Base-by-base conservation (phyloP, 2,329 filamentous ascomycete species). In the Ophiostoma perfectum region DNA sequence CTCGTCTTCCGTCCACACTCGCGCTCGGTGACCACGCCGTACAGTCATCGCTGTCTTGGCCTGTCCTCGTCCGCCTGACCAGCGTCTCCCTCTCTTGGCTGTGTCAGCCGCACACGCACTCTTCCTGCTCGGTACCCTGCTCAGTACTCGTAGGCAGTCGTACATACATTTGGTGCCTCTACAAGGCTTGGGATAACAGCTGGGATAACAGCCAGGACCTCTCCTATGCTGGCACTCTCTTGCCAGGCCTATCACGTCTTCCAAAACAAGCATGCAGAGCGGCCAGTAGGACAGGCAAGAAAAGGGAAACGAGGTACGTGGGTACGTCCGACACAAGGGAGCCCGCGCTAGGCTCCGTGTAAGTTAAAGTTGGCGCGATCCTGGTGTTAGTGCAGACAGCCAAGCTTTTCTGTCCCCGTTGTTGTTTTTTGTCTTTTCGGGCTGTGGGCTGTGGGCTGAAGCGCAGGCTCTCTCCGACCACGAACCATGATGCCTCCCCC, bases 221-320 rank as follows among this genome's bases (percentile, higher is more conserved):
- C n/a, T 27, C 8, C 42, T 8, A 27, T 7, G 12, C n/a, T 27
- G 49, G n/a, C 49, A 27, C 49, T n/a, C 49, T 18, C 18, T 52
- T 52, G 16, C 16, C 47, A 44, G 12, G 7, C 42, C 42, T 45
- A 12, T 2, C 49, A 27, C 49, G 18, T 55, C 49, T 27, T 55
- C 49, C 49, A n/a, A 27, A 55, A 55, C 49, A 18, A 55, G 49
- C 49, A 55, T 55, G 49, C 49, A 55, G 49, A 55, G 49, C 49
- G 49, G 49, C 12, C 49, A 55, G n/a, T 27, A 27, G 27, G 27
- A 27, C 18, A 52, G 18, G 6, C 11, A 52, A 52, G 27, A 7
- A n/a, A n/a, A 52, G 42, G 14, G 6, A 45, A 12, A 45, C 7
- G 5, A 55, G 49, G 27, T 27, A 55, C 49, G 27, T 55, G 49